Conservation (phyloP, 768 basidiomycete species). For the Lactifluus pinguis region DNA sequence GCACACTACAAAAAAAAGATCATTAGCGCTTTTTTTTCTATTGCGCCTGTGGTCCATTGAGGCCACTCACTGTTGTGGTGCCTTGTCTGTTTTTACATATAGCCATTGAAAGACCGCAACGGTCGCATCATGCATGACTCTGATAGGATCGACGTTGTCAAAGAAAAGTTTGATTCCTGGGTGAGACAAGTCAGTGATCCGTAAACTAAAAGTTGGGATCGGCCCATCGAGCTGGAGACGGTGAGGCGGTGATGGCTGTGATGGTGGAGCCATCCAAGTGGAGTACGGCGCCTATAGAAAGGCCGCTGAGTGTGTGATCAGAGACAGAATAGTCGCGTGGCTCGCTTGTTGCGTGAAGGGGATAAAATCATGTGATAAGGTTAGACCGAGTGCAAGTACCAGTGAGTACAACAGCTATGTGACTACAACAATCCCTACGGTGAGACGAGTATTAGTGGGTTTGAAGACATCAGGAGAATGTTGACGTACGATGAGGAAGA, state of each 20-base stretch:
- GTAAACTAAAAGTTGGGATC: constrained; percentile 44
- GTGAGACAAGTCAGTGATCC: constrained; percentile 47
- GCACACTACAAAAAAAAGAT: constrained; percentile 22
- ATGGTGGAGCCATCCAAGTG: background rate
- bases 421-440: background rate
- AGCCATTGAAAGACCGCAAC: constrained; percentile 12
- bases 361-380: constrained; percentile 1
- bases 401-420: background rate
- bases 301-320: background rate
- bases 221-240: constrained; percentile 31
- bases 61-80: constrained; percentile 14
- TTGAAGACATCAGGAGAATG: background rate
- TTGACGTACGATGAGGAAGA: background rate
- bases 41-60: background rate
- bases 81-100: constrained; percentile 15
- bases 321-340: background rate
- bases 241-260: background rate
- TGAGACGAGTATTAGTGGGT: background rate
- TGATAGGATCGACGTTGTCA: constrained; percentile 35
- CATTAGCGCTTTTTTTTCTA: background rate
- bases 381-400: background rate
- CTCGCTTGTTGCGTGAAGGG: background rate
- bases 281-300: background rate
- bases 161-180: constrained; percentile 48
- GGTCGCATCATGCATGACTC: constrained; percentile 28